Conservation (phyloP, 495 filamentous ascomycete species). For the Hypoxylon fragiforme region DNA sequence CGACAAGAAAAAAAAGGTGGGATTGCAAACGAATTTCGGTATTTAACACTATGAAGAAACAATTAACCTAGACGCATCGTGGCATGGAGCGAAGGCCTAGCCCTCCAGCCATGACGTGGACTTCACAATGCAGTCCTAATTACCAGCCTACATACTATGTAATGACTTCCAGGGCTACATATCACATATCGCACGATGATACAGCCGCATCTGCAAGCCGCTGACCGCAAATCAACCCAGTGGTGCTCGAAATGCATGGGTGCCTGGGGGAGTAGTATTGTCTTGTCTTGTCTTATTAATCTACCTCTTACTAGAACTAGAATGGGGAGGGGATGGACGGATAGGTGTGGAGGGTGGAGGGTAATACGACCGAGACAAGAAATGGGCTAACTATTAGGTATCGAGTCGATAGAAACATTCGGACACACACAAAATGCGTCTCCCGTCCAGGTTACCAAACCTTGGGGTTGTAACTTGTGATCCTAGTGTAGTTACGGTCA, state of each 20-base stretch:
- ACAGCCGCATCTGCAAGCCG: constrained; percentile 36
- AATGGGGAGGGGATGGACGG: too few species aligned
- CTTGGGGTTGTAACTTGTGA: too few species aligned
- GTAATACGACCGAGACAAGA: constrained; percentile 28
- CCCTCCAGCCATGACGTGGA: constrained; percentile 30
- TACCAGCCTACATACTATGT: too few species aligned
- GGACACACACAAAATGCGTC: constrained; percentile 15
- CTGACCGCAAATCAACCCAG: constrained; percentile 29
- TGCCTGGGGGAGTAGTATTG: constrained; percentile 11
- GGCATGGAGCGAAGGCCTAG: constrained; percentile 28
- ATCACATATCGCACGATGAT: constrained; percentile 34
- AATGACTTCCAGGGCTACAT: too few species aligned
- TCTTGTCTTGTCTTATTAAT: constrained; percentile 14
- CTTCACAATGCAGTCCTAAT: background rate
- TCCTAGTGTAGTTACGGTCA: constrained; percentile 29
- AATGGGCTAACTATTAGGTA: too few species aligned
- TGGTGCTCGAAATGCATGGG: constrained; percentile 17
- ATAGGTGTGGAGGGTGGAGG: too few species aligned
- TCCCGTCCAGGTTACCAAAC: too few species aligned
- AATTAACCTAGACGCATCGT: constrained; percentile 21
- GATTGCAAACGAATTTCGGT: constrained; percentile 30
- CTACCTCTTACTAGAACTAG: constrained; percentile 3
- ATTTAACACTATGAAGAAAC: constrained; percentile 26
- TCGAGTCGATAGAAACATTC: constrained; percentile 15
- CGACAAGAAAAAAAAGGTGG: constrained; percentile 29